These are phyloP conservation scores for Cyberlindnera maritima DNA, from an alignment of 805 yeast genomes.

Conservation along the genomic window DNA sequence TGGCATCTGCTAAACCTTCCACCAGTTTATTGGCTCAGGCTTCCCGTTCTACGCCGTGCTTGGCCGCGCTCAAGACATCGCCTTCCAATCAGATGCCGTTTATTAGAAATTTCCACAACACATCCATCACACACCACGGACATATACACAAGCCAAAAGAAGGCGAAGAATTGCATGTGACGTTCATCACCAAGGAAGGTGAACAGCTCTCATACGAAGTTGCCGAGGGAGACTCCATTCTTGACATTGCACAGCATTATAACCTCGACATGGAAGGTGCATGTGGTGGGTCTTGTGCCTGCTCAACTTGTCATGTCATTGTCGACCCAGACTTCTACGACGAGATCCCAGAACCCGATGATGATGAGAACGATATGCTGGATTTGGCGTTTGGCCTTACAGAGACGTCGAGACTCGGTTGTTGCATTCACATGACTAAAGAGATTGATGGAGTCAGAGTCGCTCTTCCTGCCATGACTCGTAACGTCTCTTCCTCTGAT, in stretches of 20 bases:
- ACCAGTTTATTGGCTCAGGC: neutral
- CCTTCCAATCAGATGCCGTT: conserved; percentile 18
- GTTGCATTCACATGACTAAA: conserved; percentile 87
- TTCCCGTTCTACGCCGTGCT: neutral
- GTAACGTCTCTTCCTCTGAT: conserved; percentile 83
- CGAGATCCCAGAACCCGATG: conserved; percentile 88
- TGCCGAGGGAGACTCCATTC: conserved; percentile 84
- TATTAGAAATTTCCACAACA: conserved; percentile 30
- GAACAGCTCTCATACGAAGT: conserved; percentile 78
- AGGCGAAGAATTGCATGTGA: conserved; percentile 86
- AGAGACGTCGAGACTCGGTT: conserved; percentile 93
- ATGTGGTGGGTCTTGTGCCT: conserved; percentile 98
- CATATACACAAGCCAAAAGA: conserved; percentile 88
- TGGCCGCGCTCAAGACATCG: neutral
- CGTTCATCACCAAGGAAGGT: conserved; percentile 92
- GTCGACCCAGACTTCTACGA: conserved; percentile 96
- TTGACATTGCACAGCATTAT: conserved; percentile 94
- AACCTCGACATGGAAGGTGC: conserved; percentile 97
- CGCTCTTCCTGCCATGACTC: conserved; percentile 95
- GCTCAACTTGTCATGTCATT: conserved; percentile 96
- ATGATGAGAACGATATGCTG: conserved; percentile 97
- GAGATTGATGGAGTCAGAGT: conserved; percentile 91
- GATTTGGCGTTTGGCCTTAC: conserved; percentile 97
- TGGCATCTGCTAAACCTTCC: conserved; percentile 1
- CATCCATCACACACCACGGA: conserved; percentile 52